A percentile compares a stretch with the other conserved stretches of the same genome.
Conservation (phyloP, 805 yeast genomes). For the Lipomyces mesembrius region DNA sequence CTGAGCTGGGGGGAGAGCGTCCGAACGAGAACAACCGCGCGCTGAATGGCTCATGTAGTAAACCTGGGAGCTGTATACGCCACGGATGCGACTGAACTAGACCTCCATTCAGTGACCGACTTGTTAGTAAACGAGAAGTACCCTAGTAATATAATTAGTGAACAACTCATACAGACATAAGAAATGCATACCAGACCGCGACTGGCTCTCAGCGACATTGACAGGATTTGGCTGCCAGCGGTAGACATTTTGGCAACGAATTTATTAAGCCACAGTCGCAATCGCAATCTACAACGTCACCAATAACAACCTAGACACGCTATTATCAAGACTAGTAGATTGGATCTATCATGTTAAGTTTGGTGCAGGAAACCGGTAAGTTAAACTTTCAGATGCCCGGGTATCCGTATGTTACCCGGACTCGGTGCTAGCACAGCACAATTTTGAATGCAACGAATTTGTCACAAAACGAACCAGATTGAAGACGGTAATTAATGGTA, state of each 20-base stretch:
- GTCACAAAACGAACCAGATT: no score
- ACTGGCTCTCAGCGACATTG: background rate
- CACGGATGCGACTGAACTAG: background rate
- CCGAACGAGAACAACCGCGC: background rate
- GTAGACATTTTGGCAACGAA: background rate
- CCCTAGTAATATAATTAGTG: background rate
- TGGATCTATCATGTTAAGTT: background rate
- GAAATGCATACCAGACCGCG: background rate
- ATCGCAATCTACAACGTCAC: background rate
- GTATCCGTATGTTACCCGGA: background rate
- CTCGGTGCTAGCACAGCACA: background rate
- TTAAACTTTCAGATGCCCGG: background rate
- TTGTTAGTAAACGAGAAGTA: background rate
- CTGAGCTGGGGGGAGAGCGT: background rate
- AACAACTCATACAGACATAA: background rate
- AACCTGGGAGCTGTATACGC: background rate
- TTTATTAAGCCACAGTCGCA: background rate
- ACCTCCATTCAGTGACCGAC: background rate
- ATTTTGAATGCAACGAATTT: no score
- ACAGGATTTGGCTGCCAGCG: background rate
- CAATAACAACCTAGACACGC: background rate
- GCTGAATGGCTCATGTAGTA: background rate
- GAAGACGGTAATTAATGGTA: no score
- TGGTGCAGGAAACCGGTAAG: no score
- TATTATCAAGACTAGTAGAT: background rate